Percentiles rank a stretch among this genome's conserved stretches.
Evolutionary conservation across 129 eudicot species (phyloP).

Genomic region (Ambrosia trifida): DNA sequence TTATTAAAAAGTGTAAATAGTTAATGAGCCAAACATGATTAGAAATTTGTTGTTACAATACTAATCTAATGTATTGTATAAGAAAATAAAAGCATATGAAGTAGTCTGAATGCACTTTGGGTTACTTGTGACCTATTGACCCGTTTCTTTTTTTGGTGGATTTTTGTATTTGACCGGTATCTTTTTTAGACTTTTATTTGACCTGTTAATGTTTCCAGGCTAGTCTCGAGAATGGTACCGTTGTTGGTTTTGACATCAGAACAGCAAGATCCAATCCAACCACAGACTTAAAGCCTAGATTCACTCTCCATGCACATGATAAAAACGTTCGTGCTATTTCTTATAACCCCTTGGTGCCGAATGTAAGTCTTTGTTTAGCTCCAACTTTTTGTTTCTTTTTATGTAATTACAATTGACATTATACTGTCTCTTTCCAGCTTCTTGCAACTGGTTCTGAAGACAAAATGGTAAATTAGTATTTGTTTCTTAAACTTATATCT

Average conservation of each 20-base stretch:
- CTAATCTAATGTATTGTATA: neutral
- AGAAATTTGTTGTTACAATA: neutral
- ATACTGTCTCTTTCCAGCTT: slow-evolving; percentile 56
- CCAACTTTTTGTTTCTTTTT: neutral
- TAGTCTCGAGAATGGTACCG: slow-evolving; percentile 80
- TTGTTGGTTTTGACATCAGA: slow-evolving; percentile 76
- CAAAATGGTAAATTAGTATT: slow-evolving; percentile 59
- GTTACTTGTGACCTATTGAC: neutral
- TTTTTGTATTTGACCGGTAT: neutral
- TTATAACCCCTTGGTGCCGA: slow-evolving; percentile 64
- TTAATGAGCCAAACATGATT: neutral
- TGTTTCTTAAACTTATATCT: neutral
- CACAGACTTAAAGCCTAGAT: slow-evolving; percentile 55
- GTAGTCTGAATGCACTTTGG: neutral
- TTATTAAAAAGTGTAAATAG: neutral
- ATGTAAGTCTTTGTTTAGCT: slow-evolving; percentile 36
- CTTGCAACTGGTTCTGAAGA: slow-evolving; percentile 95
- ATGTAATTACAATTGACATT: neutral
- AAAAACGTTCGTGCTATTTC: slow-evolving; percentile 78
- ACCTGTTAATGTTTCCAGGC: slow-evolving; percentile 46
- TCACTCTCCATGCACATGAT: slow-evolving; percentile 95
- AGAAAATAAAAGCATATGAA: neutral
- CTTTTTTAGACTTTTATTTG: neutral
- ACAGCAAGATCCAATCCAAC: slow-evolving; percentile 53
- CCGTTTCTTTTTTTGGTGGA: neutral